phyloP scores from a whole-genome alignment of 768 basidiomycete species.

The Hericium erinaceus region DNA sequence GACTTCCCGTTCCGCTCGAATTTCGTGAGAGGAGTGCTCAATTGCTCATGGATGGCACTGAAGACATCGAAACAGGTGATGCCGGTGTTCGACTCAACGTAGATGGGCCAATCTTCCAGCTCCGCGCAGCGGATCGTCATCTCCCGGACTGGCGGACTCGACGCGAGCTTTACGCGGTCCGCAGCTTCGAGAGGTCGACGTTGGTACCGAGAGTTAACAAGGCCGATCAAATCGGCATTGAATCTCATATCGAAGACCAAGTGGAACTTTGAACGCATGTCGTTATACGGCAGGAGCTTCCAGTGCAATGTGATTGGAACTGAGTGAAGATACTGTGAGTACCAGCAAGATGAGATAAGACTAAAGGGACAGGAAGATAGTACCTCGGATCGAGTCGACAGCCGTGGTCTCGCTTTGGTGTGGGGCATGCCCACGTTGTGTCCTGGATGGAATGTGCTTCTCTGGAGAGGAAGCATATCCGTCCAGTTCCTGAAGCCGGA shows the following conservation, averaged over 20 bases:
- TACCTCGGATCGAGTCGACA: too few relatives aligned
- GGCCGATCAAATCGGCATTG: constrained; percentile 21
- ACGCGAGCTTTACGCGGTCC: constrained; percentile 35
- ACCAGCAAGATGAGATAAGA: background rate
- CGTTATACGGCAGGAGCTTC: constrained; percentile 36
- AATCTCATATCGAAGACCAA: constrained; percentile 40
- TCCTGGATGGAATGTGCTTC: constrained; percentile 2
- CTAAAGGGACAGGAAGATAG: too few relatives aligned
- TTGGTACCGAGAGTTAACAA: constrained; percentile 18
- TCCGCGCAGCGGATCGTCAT: constrained; percentile 40
- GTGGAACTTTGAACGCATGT: constrained; percentile 24
- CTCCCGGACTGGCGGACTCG: constrained; percentile 33
- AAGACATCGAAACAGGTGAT: constrained; percentile 53
- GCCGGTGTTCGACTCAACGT: constrained; percentile 30
- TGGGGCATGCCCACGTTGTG: too few relatives aligned
- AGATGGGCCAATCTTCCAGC: constrained; percentile 31
- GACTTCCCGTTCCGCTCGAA: constrained; percentile 29
- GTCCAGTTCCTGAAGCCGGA: constrained; percentile 9
- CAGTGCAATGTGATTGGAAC: constrained; percentile 35
- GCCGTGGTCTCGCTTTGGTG: background rate
- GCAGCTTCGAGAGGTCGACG: constrained; percentile 24
- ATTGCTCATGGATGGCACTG: constrained; percentile 43
- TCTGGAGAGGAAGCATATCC: constrained; percentile 21
- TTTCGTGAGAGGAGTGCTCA: constrained; percentile 33
- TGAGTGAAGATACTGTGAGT: constrained; percentile 13